Evolutionary conservation across 2,329 filamentous ascomycete species (phyloP).

Genomic region (Epichloe sp.): DNA sequence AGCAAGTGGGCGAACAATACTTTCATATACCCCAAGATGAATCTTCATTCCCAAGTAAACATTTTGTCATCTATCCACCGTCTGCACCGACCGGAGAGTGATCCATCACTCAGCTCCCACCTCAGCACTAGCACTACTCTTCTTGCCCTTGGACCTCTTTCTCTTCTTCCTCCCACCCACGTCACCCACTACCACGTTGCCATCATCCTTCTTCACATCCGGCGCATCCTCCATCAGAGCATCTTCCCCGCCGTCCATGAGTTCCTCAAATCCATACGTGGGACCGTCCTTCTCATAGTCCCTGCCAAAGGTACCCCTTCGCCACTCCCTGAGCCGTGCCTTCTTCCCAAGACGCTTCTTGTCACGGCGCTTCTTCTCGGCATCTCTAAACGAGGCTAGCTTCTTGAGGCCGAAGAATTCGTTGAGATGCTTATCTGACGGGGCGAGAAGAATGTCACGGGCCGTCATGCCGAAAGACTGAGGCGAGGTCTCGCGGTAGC

Average conservation of each 20-base stretch:
- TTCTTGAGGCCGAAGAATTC: slow-evolving; percentile 91
- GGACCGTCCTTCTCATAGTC: slow-evolving; percentile 44
- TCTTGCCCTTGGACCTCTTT: slow-evolving; percentile 35
- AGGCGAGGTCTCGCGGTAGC: slow-evolving; percentile 89
- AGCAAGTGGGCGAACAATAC: not conserved
- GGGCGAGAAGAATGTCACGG: slow-evolving; percentile 78
- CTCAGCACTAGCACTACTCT: not conserved
- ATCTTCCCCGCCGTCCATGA: slow-evolving; percentile 16
- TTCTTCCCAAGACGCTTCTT: slow-evolving; percentile 88
- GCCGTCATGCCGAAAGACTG: slow-evolving; percentile 80
- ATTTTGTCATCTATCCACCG: no score
- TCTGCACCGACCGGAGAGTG: not conserved
- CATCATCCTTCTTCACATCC: slow-evolving; percentile 1
- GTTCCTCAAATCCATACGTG: slow-evolving; percentile 41
- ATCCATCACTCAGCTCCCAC: not conserved
- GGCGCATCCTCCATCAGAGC: not conserved
- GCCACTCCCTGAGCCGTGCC: slow-evolving; percentile 78
- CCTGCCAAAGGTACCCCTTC: slow-evolving; percentile 47
- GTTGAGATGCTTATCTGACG: slow-evolving; percentile 75
- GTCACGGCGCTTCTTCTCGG: slow-evolving; percentile 79
- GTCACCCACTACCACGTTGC: slow-evolving; percentile 16
- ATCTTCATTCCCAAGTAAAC: not conserved
- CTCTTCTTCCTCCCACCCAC: slow-evolving; percentile 32
- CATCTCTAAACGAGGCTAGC: slow-evolving; percentile 76
- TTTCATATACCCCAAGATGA: not conserved